Conservation (phyloP, 768 basidiomycete species). For the Grammothele lineata region DNA sequence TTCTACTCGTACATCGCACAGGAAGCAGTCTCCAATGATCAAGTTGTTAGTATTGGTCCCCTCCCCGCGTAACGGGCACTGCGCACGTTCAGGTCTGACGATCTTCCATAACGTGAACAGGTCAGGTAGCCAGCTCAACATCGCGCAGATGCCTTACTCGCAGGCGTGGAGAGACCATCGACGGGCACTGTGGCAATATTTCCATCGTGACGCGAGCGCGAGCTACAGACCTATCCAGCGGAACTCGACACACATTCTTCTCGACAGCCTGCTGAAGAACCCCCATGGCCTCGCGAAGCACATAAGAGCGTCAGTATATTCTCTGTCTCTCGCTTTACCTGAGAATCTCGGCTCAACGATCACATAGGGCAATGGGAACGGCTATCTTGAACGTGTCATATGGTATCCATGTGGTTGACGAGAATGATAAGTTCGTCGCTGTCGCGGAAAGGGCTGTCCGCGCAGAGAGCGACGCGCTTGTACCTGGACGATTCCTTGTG, state of each 20-base stretch:
- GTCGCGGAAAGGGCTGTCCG: too few relatives aligned
- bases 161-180: conserved; percentile 6
- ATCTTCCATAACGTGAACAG: too few relatives aligned
- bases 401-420: too few relatives aligned
- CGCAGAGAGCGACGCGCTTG: too few relatives aligned
- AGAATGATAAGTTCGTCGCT: too few relatives aligned
- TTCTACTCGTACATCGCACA: conserved; percentile 16
- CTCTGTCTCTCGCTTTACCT: too few relatives aligned
- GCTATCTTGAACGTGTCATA: too few relatives aligned
- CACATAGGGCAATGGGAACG: too few relatives aligned
- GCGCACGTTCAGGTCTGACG: too few relatives aligned
- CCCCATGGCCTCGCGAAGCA: conserved; percentile 2
- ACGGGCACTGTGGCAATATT: conserved; percentile 4
- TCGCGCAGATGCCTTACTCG: conserved; percentile 5
- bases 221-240: conserved; percentile 1
- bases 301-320: conserved; percentile 3
- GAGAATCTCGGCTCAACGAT: too few relatives aligned
- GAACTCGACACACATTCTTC: neutral
- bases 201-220: neutral
- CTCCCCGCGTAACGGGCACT: neutral
- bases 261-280: neutral
- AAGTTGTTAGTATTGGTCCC: conserved; percentile 15
- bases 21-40: conserved; percentile 10
- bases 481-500: too few relatives aligned
- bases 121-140: neutral